phyloP scores from a whole-genome alignment of 164 flowering plant species.

The Stephania japonica region DNA sequence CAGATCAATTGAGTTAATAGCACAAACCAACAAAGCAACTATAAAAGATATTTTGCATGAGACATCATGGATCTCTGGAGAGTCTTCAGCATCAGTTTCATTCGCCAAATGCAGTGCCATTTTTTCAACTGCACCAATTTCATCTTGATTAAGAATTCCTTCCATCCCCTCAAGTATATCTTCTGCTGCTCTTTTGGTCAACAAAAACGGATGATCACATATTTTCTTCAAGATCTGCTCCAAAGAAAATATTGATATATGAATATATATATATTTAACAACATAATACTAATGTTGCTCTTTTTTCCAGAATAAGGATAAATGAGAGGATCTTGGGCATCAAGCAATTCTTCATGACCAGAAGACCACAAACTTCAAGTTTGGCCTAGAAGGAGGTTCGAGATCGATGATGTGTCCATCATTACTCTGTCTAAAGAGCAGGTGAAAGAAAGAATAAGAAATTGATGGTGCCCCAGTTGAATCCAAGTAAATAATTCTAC shows the following conservation, averaged over 20 bases:
- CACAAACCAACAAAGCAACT: conserved; percentile 67
- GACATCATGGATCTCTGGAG: conserved; percentile 38
- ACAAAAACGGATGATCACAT: conserved; percentile 93
- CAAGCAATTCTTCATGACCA: background rate
- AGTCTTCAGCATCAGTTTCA: conserved; percentile 35
- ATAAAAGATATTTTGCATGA: conserved; percentile 98
- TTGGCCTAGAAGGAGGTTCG: background rate
- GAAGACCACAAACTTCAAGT: background rate
- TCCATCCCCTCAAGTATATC: conserved; percentile 95
- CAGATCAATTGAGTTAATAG: background rate
- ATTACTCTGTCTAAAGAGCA: background rate
- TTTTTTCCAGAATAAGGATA: background rate
- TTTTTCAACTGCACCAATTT: conserved; percentile 55
- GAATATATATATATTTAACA: background rate
- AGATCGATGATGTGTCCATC: background rate
- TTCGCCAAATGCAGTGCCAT: conserved; percentile 71
- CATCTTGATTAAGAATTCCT: conserved; percentile 51
- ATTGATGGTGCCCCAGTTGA: background rate
- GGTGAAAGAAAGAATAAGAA: background rate
- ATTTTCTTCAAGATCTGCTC: conserved; percentile 90
- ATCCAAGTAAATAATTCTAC: background rate
- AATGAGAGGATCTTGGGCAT: background rate
- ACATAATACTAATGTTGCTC: background rate
- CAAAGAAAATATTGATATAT: conserved; percentile 6
- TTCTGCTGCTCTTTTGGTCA: conserved; percentile 94